A percentile compares a stretch with the other conserved stretches of the same genome.
Evolutionary conservation across 805 yeast species (phyloP).

Genomic region (Metschnikowia chrysomelidarum): DNA sequence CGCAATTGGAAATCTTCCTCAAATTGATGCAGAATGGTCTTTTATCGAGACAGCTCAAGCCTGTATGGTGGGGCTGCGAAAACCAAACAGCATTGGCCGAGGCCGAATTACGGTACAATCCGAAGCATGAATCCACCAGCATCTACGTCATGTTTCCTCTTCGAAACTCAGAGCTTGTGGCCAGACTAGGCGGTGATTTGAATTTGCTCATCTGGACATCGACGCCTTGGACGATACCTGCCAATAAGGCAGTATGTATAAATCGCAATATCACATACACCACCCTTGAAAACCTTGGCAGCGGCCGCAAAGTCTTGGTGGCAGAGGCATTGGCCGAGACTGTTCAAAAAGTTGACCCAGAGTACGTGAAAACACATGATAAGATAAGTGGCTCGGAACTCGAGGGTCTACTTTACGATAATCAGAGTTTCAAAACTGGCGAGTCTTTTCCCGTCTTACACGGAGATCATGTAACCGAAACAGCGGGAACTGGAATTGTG

Average conservation of each 20-base stretch:
- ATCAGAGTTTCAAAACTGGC: constrained; percentile 45
- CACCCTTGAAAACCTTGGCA: constrained; percentile 27
- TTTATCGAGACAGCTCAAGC: constrained; percentile 82
- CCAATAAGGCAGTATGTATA: constrained; percentile 80
- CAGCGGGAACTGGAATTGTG: constrained; percentile 92
- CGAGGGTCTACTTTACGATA: constrained; percentile 44
- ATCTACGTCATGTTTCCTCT: constrained; percentile 66
- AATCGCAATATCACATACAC: constrained; percentile 60
- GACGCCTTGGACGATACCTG: constrained; percentile 95
- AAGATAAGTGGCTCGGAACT: constrained; percentile 25
- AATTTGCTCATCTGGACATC: constrained; percentile 86
- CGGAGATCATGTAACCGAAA: constrained; percentile 77
- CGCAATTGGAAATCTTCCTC: constrained; percentile 71
- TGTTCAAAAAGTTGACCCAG: constrained; percentile 31
- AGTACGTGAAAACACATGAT: constrained; percentile 4
- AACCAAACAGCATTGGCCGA: constrained; percentile 94
- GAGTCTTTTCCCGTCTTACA: constrained; percentile 58
- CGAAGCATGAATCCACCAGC: constrained; percentile 64
- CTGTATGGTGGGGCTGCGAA: constrained; percentile 97
- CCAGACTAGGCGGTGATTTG: constrained; percentile 16
- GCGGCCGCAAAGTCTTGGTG: constrained; percentile 52
- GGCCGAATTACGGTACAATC: constrained; percentile 89
- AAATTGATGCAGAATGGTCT: constrained; percentile 62
- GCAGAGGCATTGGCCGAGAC: constrained; percentile 48
- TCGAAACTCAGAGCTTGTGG: constrained; percentile 20